Conservation (phyloP, 2,329 filamentous ascomycete genomes). For the Botrytis sinoallii region DNA sequence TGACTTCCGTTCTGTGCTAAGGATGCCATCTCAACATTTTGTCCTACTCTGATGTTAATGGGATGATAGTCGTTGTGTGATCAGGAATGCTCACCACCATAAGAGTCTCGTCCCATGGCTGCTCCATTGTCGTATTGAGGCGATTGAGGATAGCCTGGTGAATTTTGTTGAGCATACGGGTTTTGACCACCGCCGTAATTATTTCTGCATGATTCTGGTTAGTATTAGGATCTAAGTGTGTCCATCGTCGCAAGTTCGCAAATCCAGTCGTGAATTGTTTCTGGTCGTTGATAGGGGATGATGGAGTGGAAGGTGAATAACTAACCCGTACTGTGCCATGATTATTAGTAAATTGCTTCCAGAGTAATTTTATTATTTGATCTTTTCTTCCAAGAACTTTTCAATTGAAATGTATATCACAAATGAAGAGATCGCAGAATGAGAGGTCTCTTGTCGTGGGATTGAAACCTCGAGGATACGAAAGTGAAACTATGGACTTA, state of each 20-base stretch:
- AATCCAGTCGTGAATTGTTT: too few relatives aligned
- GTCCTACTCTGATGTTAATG: slow-evolving; percentile 26
- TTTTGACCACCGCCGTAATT: background rate
- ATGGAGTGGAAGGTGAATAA: slow-evolving; percentile 18
- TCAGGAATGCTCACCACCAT: slow-evolving; percentile 37
- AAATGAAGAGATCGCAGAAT: too few relatives aligned
- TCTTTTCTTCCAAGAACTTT: too few relatives aligned
- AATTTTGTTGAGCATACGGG: slow-evolving; percentile 52
- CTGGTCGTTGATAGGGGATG: background rate
- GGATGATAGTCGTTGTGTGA: accelerated
- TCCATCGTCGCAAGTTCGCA: too few relatives aligned
- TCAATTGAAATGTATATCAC: too few relatives aligned
- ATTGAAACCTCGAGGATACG: too few relatives aligned
- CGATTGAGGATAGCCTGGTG: background rate
- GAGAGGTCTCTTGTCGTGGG: too few relatives aligned
- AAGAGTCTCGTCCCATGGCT: slow-evolving; percentile 41
- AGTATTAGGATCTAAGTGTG: too few relatives aligned
- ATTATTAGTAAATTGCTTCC: slow-evolving; percentile 26
- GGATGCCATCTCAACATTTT: slow-evolving; percentile 66
- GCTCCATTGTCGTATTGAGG: slow-evolving; percentile 41
- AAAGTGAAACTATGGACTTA: slow-evolving; percentile 25
- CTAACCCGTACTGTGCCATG: slow-evolving; percentile 38
- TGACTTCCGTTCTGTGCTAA: slow-evolving; percentile 44
- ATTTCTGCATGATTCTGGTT: background rate
- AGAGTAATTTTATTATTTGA: background rate